Evolutionary conservation across 129 eudicot species (phyloP).

Genomic region (Daucus carota): DH1_v3.0 NC_030383.2:3343501-3344000

Average conservation of each 20-base stretch:
- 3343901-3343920: slow-evolving; percentile 14
- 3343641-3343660: slow-evolving; percentile 49
- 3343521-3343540: slow-evolving; percentile 56
- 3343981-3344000: slow-evolving; percentile 4
- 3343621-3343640: slow-evolving; percentile 37
- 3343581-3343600: slow-evolving; percentile 94
- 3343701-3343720: not conserved
- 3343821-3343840: slow-evolving; percentile 40
- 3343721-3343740: not conserved
- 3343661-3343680: slow-evolving; percentile 62
- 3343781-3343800: not conserved
- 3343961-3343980: slow-evolving; percentile 5
- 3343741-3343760: not conserved
- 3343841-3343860: slow-evolving; percentile 23
- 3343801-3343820: slow-evolving; percentile 36
- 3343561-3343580: slow-evolving; percentile 54
- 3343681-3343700: not conserved
- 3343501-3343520: slow-evolving; percentile 10
- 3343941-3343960: slow-evolving; percentile 12
- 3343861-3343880: slow-evolving; percentile 13
- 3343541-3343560: slow-evolving; percentile 61
- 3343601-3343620: slow-evolving; percentile 45
- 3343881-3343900: slow-evolving; percentile 29
- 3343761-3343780: not conserved
- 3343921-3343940: slow-evolving; percentile 9